phyloP scores from a whole-genome alignment of 2,329 filamentous ascomycete species.

The Trichoderma brevicompactum region DNA sequence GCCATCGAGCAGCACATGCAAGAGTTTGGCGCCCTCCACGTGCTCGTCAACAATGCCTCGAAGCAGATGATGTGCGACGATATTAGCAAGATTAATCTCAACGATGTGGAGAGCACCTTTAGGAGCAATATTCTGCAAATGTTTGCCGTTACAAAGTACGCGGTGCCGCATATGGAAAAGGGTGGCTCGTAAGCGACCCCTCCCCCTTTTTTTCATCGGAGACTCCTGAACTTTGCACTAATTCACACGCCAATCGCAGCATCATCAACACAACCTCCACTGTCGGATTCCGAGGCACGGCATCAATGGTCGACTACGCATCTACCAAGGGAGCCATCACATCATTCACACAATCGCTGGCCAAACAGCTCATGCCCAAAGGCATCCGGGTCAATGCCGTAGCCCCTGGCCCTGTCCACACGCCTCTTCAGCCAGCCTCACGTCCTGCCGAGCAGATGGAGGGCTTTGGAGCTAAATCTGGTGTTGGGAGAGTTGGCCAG shows the following conservation, averaged over 20 bases:
- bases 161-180: constrained; percentile 70
- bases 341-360: constrained; percentile 55
- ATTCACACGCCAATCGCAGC: constrained; percentile 32
- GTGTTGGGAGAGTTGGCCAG: constrained; percentile 47
- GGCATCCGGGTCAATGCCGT: constrained; percentile 57
- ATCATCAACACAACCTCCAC: constrained; percentile 60
- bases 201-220: background rate
- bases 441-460: constrained; percentile 51
- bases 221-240: background rate
- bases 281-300: constrained; percentile 55
- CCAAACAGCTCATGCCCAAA: constrained; percentile 53
- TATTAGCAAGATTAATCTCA: constrained; percentile 36
- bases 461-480: constrained; percentile 46
- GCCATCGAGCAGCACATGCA: constrained; percentile 69
- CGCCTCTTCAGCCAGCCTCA: constrained; percentile 46
- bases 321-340: constrained; percentile 62
- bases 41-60: constrained; percentile 75
- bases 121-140: constrained; percentile 81
- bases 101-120: constrained; percentile 76
- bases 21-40: constrained; percentile 71
- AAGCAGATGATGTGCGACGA: constrained; percentile 25
- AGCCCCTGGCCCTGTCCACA: constrained; percentile 27
- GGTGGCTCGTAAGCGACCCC: constrained; percentile 22
- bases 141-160: constrained; percentile 81
- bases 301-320: constrained; percentile 55